Percentiles rank a stretch among this genome's conserved stretches.
Evolutionary conservation across 208 protist species (phyloP).

Genomic region (Lotmaria passim): DNA sequence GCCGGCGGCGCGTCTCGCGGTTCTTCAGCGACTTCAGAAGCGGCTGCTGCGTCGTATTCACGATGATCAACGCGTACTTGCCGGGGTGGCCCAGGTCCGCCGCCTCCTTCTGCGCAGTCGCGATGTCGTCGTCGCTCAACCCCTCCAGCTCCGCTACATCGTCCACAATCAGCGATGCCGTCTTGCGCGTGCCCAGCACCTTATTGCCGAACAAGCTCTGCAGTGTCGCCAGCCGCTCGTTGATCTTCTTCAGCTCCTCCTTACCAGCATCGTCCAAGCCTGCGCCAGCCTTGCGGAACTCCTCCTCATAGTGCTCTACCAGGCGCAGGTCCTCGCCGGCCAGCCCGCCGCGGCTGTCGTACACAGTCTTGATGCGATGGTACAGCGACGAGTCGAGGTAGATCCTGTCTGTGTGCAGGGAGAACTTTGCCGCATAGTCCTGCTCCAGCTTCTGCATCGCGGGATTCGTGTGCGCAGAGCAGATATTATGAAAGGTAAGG

Average conservation of each 20-base stretch:
- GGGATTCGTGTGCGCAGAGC: slow-evolving; percentile 40
- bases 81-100: slow-evolving; percentile 39
- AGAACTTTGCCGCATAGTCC: slow-evolving; percentile 43
- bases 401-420: slow-evolving; percentile 47
- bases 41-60: slow-evolving; percentile 67
- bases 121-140: slow-evolving; percentile 41
- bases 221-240: slow-evolving; percentile 48
- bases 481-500: slow-evolving; percentile 47
- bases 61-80: slow-evolving; percentile 50
- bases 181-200: slow-evolving; percentile 40
- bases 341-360: slow-evolving; percentile 37
- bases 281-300: slow-evolving; percentile 50
- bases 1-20: slow-evolving; percentile 43
- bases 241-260: slow-evolving; percentile 47
- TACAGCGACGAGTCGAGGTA: slow-evolving; percentile 55
- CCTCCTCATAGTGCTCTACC: slow-evolving; percentile 43
- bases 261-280: slow-evolving; percentile 37
- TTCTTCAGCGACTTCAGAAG: slow-evolving; percentile 40
- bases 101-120: slow-evolving; percentile 35
- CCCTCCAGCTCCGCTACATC: slow-evolving; percentile 51
- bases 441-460: slow-evolving; percentile 56
- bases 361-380: slow-evolving; percentile 52
- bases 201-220: slow-evolving; percentile 40
- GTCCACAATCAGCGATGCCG: slow-evolving; percentile 38
- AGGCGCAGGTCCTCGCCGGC: slow-evolving; percentile 37